A percentile compares a stretch with the other conserved stretches of the same genome.
Conservation (phyloP, 176 grass and related monocot species). For the Bolboschoenus planiculmis region DNA sequence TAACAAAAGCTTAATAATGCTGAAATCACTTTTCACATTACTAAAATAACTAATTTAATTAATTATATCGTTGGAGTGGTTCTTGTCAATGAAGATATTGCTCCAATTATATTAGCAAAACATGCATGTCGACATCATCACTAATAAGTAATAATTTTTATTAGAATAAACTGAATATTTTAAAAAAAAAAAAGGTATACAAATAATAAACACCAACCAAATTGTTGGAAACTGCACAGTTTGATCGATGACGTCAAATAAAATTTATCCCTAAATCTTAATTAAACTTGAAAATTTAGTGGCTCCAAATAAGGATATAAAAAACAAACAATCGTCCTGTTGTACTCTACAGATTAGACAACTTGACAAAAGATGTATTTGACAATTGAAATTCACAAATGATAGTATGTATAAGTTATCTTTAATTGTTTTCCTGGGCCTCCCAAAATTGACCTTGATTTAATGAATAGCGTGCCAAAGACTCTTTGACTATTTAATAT, state of each 20-base stretch:
- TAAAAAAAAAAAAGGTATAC: neutral
- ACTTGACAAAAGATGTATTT: neutral
- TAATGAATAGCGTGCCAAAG: slow-evolving; percentile 5
- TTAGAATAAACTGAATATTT: neutral
- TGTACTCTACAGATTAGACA: neutral
- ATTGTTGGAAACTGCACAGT: neutral
- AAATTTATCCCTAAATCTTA: neutral
- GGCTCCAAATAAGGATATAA: neutral
- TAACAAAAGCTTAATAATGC: no score
- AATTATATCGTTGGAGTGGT: no score
- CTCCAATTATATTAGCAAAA: no score
- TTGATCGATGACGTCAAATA: neutral
- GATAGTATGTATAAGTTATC: neutral
- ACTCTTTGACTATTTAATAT: slow-evolving; percentile 2
- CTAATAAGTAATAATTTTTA: no score
- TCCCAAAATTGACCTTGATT: slow-evolving; percentile 21
- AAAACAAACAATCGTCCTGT: neutral
- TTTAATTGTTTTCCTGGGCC: neutral
- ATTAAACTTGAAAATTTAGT: neutral
- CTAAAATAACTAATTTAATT: no score
- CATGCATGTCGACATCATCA: no score
- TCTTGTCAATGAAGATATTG: no score
- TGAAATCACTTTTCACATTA: no score
- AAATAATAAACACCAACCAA: neutral
- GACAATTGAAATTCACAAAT: neutral